phyloP scores from a whole-genome alignment of 2,329 filamentous ascomycete genomes.

The Cadophora luteo-olivacea region DNA sequence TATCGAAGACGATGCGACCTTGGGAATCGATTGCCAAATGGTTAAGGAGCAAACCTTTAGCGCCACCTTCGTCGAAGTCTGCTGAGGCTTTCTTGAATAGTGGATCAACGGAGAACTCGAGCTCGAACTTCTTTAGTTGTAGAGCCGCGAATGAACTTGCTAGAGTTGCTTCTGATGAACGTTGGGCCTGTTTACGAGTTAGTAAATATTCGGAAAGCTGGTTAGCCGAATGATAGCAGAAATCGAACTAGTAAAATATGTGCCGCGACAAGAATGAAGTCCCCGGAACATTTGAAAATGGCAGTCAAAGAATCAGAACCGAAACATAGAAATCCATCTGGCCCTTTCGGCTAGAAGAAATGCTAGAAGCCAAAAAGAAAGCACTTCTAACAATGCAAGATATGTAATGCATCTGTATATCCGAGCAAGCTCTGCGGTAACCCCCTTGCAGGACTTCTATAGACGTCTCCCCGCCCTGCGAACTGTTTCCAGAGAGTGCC shows the following conservation, averaged over 20 bases:
- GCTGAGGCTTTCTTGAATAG: conserved; percentile 99
- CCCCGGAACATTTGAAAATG: not conserved
- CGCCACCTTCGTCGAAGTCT: conserved; percentile 97
- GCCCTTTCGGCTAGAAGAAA: too few species aligned
- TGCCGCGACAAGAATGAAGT: not conserved
- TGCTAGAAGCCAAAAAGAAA: too few species aligned
- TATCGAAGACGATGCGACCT: conserved; percentile 96
- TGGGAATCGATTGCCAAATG: conserved; percentile 94
- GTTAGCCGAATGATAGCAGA: not conserved
- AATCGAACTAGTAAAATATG: not conserved
- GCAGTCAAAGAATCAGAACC: not conserved
- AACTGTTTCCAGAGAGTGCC: too few species aligned
- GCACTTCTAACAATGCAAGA: not conserved
- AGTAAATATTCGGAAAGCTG: conserved; percentile 26
- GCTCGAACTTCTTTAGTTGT: conserved; percentile 95
- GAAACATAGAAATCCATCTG: too few species aligned
- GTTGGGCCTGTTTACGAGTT: conserved; percentile 57
- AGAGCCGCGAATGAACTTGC: conserved; percentile 86
- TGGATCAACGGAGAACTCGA: conserved; percentile 95
- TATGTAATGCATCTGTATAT: not conserved
- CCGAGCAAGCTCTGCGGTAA: too few species aligned
- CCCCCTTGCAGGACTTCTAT: too few species aligned
- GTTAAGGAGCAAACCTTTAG: conserved; percentile 92
- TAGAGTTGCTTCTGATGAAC: conserved; percentile 91
- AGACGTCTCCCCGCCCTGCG: too few species aligned